These are phyloP conservation scores for Fennellomyces sp. DNA, from an alignment of 371 early-diverging fungal species.

Conservation along the genomic window DNA sequence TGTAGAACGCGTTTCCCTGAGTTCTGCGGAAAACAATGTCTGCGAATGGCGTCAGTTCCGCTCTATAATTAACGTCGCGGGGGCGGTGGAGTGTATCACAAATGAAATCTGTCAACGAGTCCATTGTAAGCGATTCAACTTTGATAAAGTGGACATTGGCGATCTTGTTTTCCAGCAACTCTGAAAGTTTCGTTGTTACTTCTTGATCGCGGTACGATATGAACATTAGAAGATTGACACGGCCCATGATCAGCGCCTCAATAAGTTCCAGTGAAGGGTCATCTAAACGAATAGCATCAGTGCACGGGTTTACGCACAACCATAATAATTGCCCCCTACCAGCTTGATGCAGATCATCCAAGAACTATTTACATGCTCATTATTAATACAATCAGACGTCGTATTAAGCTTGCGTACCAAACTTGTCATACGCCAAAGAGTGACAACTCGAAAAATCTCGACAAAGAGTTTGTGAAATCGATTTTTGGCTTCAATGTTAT, in stretches of 20 bases:
- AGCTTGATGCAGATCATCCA: constrained; percentile 52
- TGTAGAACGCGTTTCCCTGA: constrained; percentile 46
- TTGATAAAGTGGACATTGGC: constrained; percentile 26
- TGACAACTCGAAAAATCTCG: constrained; percentile 39
- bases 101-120: constrained; percentile 34
- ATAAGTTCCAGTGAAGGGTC: constrained; percentile 44
- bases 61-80: constrained; percentile 15
- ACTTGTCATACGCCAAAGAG: constrained; percentile 47
- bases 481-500: constrained; percentile 37
- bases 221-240: constrained; percentile 35
- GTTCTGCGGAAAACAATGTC: constrained; percentile 38
- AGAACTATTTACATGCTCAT: constrained; percentile 24
- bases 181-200: constrained; percentile 13
- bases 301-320: too few species aligned
- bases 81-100: constrained; percentile 41
- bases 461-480: constrained; percentile 44
- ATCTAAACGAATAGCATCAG: constrained; percentile 12
- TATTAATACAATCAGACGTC: background rate
- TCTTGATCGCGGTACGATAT: constrained; percentile 43
- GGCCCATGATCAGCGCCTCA: constrained; percentile 30
- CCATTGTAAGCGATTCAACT: constrained; percentile 32
- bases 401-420: constrained; percentile 38
- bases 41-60: constrained; percentile 32
- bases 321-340: constrained; percentile 8
- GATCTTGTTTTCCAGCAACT: constrained; percentile 22